phyloP scores from a whole-genome alignment of 257 asterid genomes.

The Fraxinus americana region DNA sequence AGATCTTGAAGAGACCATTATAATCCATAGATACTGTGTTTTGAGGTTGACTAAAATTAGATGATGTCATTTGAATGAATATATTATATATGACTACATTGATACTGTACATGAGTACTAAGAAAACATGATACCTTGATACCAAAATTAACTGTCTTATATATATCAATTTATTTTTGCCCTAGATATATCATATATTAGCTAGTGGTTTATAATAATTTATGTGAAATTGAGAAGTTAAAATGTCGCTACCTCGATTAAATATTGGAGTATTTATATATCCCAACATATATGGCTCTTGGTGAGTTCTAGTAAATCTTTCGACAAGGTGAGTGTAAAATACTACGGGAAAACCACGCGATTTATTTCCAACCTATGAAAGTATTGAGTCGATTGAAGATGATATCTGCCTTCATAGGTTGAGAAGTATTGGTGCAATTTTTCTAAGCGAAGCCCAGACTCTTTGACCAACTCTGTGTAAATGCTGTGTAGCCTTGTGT shows the following conservation, averaged over 20 bases:
- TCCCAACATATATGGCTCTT: not conserved
- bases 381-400: too few species aligned
- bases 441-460: too few species aligned
- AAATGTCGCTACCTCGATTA: not conserved
- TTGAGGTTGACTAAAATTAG: constrained; percentile 8
- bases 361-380: too few species aligned
- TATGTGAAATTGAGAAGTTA: not conserved
- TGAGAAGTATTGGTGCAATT: too few species aligned
- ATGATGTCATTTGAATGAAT: not conserved
- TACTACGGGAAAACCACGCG: too few species aligned
- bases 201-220: not conserved
- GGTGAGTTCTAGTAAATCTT: too few species aligned
- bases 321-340: not conserved
- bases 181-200: not conserved
- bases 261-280: too few species aligned
- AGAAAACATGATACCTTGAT: constrained; percentile 16
- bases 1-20: constrained; percentile 12
- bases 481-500: too few species aligned
- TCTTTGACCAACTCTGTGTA: too few species aligned
- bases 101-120: not conserved
- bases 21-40: constrained; percentile 13
- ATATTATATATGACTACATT: not conserved
- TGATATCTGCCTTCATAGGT: too few species aligned
- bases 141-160: constrained; percentile 11
- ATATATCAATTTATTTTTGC: not conserved